Conservation (phyloP, 2,329 filamentous ascomycete species). For the Microascus cirrosus region DNA sequence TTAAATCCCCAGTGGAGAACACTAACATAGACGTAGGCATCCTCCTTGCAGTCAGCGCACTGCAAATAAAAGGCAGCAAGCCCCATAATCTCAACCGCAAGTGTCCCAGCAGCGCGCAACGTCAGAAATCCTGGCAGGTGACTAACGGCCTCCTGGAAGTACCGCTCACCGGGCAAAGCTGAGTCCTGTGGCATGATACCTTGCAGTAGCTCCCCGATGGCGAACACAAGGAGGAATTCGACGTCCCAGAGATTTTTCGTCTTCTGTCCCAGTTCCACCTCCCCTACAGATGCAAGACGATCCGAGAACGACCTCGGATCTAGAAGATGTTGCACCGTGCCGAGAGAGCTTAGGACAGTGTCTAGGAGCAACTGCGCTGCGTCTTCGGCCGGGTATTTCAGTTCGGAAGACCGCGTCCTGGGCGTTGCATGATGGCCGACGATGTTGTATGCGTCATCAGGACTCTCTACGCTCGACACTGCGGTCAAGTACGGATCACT, state of each 20-base stretch:
- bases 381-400: no score
- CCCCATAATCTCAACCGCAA: slow-evolving; percentile 17
- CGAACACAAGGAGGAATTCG: slow-evolving; percentile 6
- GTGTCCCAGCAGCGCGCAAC: slow-evolving; percentile 13
- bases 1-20: not conserved
- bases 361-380: no score
- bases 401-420: no score
- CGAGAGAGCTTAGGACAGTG: no score
- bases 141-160: slow-evolving; percentile 12
- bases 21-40: slow-evolving; percentile 8
- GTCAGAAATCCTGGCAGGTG: slow-evolving; percentile 15
- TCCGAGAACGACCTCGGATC: no score
- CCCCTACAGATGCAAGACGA: no score
- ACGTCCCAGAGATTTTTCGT: slow-evolving; percentile 1
- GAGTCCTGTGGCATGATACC: slow-evolving; percentile 4
- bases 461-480: no score
- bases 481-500: no score
- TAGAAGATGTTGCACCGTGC: no score
- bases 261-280: no score
- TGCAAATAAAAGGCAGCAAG: slow-evolving; percentile 9
- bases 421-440: no score
- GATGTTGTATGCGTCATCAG: no score
- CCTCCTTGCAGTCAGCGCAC: slow-evolving; percentile 7
- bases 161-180: slow-evolving; percentile 6
- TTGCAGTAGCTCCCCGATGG: slow-evolving; percentile 7